Conservation (phyloP, 2,329 filamentous ascomycete genomes). For the Microthyrium microscopicum region DNA sequence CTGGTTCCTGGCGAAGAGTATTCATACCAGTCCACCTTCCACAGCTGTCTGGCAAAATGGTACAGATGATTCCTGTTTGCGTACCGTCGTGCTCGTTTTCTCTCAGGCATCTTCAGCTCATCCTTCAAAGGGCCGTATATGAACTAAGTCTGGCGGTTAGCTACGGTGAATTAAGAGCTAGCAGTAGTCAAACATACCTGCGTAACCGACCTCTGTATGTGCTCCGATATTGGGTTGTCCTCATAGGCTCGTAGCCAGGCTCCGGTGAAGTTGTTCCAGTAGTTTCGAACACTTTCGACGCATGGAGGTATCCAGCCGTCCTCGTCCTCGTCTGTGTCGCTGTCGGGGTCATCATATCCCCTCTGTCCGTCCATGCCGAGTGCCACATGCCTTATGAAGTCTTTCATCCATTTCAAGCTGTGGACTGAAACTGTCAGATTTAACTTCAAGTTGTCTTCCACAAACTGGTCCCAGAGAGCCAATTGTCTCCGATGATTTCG, state of each 20-base stretch:
- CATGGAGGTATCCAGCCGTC: conserved; percentile 6
- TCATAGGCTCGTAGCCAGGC: conserved; percentile 3
- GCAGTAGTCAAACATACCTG: conserved; percentile 9
- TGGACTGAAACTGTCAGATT: conserved; percentile 6
- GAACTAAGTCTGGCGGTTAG: conserved; percentile 8
- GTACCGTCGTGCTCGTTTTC: conserved; percentile 8
- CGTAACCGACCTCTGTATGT: conserved; percentile 8
- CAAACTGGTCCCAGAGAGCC: conserved; percentile 6
- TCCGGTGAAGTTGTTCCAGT: conserved; percentile 4
- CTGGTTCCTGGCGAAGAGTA: conserved; percentile 9
- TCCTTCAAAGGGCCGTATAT: conserved; percentile 9
- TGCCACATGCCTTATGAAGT: conserved; percentile 6
- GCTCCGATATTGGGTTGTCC: conserved; percentile 6
- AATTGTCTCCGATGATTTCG: conserved; percentile 7
- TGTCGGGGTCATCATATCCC: conserved; percentile 6
- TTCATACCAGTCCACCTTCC: conserved; percentile 8
- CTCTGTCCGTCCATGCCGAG: conserved; percentile 6
- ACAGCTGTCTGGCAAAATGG: conserved; percentile 6
- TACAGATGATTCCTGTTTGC: conserved; percentile 7
- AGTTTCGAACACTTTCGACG: conserved; percentile 6
- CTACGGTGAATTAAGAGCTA: conserved; percentile 8
- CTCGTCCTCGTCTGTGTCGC: conserved; percentile 6
- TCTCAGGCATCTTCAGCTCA: conserved; percentile 6
- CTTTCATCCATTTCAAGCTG: conserved; percentile 7
- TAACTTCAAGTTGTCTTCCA: conserved; percentile 7